These are phyloP conservation scores for Draba incana DNA, from an alignment of 345 rosid species.

Conservation along the genomic window DNA sequence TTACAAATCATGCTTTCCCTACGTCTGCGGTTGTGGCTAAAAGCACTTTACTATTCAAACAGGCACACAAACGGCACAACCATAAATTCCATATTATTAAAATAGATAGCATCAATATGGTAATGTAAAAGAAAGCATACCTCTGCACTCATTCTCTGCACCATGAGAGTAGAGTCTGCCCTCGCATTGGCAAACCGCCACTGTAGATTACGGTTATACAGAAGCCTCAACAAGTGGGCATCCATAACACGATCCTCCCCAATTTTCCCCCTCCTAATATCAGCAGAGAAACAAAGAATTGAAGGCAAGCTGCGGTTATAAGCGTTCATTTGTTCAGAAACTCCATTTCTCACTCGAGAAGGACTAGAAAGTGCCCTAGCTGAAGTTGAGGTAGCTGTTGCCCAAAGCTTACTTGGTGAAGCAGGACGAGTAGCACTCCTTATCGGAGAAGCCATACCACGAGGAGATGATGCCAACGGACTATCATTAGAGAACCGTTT, in stretches of 20 bases:
- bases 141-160: constrained; percentile 73
- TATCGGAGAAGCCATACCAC: constrained; percentile 65
- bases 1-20: not conserved
- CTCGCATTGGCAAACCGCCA: constrained; percentile 90
- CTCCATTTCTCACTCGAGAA: constrained; percentile 58
- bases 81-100: not conserved
- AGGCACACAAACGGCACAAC: not conserved
- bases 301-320: constrained; percentile 64
- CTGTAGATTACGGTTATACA: constrained; percentile 75
- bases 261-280: constrained; percentile 80
- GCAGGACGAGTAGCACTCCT: constrained; percentile 64
- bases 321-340: constrained; percentile 49
- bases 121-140: constrained; percentile 45
- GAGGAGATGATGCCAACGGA: constrained; percentile 57
- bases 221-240: constrained; percentile 86
- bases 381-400: constrained; percentile 56
- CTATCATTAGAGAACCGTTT: constrained; percentile 66
- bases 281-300: constrained; percentile 84
- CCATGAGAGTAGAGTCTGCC: constrained; percentile 68
- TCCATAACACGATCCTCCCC: constrained; percentile 75
- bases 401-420: constrained; percentile 85
- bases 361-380: constrained; percentile 75
- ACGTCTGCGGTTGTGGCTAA: constrained; percentile 13
- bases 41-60: not conserved
- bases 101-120: not conserved